These are phyloP conservation scores for Biscutella laevigata DNA, from an alignment of 441 rosid species.

Conservation along the genomic window DNA sequence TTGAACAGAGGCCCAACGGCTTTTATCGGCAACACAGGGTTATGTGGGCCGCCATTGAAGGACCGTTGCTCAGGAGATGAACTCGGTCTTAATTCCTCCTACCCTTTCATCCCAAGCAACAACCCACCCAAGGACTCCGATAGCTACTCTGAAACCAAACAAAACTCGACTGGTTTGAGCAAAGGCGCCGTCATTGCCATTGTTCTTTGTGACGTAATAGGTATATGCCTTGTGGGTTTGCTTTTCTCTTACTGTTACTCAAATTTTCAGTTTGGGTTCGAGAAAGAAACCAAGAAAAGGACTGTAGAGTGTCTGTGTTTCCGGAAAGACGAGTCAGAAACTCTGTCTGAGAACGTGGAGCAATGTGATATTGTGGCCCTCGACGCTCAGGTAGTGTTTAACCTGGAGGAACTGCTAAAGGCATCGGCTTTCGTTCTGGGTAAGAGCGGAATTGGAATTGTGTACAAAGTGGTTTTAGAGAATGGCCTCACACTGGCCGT, in stretches of 20 bases:
- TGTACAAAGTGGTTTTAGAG: constrained; percentile 88
- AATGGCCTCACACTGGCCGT: constrained; percentile 87
- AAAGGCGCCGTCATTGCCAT: constrained; percentile 58
- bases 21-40: constrained; percentile 74
- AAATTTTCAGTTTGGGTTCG: constrained; percentile 40
- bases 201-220: constrained; percentile 66
- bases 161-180: constrained; percentile 49
- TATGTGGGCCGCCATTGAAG: constrained; percentile 84
- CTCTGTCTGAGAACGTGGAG: constrained; percentile 65
- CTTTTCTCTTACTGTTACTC: constrained; percentile 76
- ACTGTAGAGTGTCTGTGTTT: constrained; percentile 60
- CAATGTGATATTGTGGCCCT: constrained; percentile 71
- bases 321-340: constrained; percentile 66
- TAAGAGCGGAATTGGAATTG: constrained; percentile 90
- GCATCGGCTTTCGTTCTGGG: constrained; percentile 95
- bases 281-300: constrained; percentile 49
- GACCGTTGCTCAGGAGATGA: constrained; percentile 50
- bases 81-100: constrained; percentile 46
- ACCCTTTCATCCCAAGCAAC: constrained; percentile 69
- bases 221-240: constrained; percentile 79
- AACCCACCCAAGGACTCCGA: constrained; percentile 35
- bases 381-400: constrained; percentile 68
- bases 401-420: constrained; percentile 88
- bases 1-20: constrained; percentile 94
- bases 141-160: constrained; percentile 26